Base-by-base conservation (phyloP, 352 stramenopile genomes). In the Blastocystis sp. region DNA sequence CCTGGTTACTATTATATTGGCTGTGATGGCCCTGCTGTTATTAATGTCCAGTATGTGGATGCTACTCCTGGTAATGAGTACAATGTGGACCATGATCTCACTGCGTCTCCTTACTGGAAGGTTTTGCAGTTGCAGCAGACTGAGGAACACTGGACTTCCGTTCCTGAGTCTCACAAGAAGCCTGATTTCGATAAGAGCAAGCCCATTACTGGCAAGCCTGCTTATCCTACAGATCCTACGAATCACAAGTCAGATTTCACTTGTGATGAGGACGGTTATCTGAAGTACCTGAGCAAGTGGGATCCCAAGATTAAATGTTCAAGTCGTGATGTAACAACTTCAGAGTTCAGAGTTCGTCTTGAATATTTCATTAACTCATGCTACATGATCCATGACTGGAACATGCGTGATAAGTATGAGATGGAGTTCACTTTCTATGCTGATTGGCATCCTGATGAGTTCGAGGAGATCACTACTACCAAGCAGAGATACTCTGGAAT, bases 121-220 rank as follows among this genome's bases (percentile, higher is more conserved):
- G 49, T 57, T 57, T 57, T 57, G 49, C 12, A 21, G 21, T 21
- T 57, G 49, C 49, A 57, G 49, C 12, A 57, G 49, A 57, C 61
- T 52, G 16, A 39, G 11, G 9, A 12, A 46, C 7, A 29, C n/a
- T 14, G n/a, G n/a, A n/a, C n/a, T n/a, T n/a, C n/a, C n/a, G n/a
- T n/a, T n/a, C n/a, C n/a, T n/a, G n/a, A n/a, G n/a, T n/a, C n/a
- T n/a, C n/a, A n/a, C n/a, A n/a, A n/a, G n/a, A n/a, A n/a, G n/a
- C n/a, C n/a, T n/a, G 61, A 73, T 39, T 73, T 73, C 61, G 61
- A 73, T n/a, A 73, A 73, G 61, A 73, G 61, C 61, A 73, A 73
- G 61, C 61, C 61, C 5, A 9, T 73, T 5, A 39, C n/a, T 29
- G 61, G 61, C 7, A 73, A 73, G 32, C 61, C 61, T 39, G 61